Conservation (phyloP, 2,329 filamentous ascomycete species). For the Celoporthe dispersa region DNA sequence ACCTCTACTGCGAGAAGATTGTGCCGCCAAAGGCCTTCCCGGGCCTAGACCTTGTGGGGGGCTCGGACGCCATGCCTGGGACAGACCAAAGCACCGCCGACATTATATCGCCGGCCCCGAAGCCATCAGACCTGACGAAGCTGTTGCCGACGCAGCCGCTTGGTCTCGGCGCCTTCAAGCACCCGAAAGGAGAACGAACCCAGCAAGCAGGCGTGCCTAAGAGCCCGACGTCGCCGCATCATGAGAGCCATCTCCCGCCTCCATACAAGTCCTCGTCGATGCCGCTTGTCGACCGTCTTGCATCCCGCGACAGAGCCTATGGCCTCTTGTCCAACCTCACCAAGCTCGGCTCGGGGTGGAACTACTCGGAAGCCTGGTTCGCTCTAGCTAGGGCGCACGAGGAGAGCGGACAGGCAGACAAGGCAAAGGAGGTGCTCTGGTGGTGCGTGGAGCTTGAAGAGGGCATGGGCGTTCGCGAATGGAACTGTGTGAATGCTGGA, state of each 20-base stretch:
- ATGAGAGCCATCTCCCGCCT: constrained; percentile 50
- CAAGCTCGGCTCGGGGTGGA: constrained; percentile 86
- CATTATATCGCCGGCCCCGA: constrained; percentile 18
- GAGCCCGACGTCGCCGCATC: constrained; percentile 32
- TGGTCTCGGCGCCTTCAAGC: constrained; percentile 45
- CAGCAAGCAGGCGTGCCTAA: constrained; percentile 7
- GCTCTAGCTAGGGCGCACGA: constrained; percentile 86
- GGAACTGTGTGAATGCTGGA: constrained; percentile 71
- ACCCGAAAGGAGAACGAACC: constrained; percentile 18
- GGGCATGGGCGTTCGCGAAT: constrained; percentile 75
- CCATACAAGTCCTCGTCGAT: constrained; percentile 65
- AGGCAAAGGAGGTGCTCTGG: constrained; percentile 92
- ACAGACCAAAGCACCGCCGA: constrained; percentile 27
- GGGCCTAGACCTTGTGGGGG: constrained; percentile 43
- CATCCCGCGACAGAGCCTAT: constrained; percentile 86
- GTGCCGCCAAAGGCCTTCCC: constrained; percentile 62
- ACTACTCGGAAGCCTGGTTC: constrained; percentile 92
- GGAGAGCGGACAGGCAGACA: constrained; percentile 80
- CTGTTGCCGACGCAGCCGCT: constrained; percentile 51
- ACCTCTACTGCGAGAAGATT: constrained; percentile 76
- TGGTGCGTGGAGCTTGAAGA: constrained; percentile 98
- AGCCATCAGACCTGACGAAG: constrained; percentile 19
- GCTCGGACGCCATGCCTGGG: constrained; percentile 34
- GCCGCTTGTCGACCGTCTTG: constrained; percentile 79
- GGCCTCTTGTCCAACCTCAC: constrained; percentile 81